Conservation (phyloP, 2,329 filamentous ascomycete species). For the Chaetothyriales sp. region DNA sequence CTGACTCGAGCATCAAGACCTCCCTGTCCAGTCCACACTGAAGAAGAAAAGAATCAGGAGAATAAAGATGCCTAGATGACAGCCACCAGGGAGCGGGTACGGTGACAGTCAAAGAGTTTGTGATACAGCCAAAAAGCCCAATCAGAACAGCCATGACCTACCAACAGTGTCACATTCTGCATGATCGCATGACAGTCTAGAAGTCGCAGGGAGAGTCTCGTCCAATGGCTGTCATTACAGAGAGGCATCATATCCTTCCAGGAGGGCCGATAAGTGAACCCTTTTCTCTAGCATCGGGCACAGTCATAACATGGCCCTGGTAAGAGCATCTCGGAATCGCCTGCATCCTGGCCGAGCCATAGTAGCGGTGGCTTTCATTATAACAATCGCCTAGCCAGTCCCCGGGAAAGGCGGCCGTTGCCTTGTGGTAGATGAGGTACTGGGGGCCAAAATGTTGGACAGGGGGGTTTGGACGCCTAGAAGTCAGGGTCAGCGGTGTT, state of each 20-base stretch:
- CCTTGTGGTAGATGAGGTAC: neutral
- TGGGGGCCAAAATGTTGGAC: neutral
- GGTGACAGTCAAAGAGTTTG: neutral
- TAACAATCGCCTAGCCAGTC: neutral
- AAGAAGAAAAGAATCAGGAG: neutral
- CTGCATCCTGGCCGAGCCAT: neutral
- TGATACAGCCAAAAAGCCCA: neutral
- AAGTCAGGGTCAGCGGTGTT: neutral
- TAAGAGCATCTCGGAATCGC: neutral
- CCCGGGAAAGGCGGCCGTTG: neutral
- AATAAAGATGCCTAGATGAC: neutral
- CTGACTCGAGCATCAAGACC: neutral
- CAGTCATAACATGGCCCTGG: neutral
- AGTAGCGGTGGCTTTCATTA: neutral
- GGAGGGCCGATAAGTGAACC: neutral
- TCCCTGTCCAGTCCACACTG: neutral
- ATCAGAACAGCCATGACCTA: neutral
- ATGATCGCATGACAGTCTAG: neutral
- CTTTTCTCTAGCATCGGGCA: neutral
- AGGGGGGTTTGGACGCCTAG: neutral
- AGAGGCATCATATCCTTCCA: neutral
- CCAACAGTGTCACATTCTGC: neutral
- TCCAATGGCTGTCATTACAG: neutral
- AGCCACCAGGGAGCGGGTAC: neutral
- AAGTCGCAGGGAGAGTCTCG: neutral